These are phyloP conservation scores for Aureobasidium leucospermi DNA, from an alignment of 2,329 filamentous ascomycete species.

Conservation along the genomic window DNA sequence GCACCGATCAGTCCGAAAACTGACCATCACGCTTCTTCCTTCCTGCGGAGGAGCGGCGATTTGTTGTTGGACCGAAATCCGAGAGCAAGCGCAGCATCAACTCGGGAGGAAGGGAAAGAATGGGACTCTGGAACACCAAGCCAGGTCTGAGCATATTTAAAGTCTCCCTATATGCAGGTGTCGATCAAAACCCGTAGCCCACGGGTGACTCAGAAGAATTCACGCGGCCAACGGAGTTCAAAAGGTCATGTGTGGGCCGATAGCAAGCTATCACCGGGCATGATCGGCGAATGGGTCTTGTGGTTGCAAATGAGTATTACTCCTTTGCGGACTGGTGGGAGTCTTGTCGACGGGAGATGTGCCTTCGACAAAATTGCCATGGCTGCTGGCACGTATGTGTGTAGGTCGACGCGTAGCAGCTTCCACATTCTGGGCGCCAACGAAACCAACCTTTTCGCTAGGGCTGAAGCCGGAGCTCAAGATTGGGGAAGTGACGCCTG, in stretches of 20 bases:
- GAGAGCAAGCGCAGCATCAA: conserved; percentile 11
- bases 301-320: conserved; percentile 23
- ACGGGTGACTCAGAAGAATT: conserved; percentile 32
- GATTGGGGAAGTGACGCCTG: conserved; percentile 24
- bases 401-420: conserved; percentile 35
- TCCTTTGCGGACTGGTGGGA: conserved; percentile 22
- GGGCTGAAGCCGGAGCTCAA: conserved; percentile 23
- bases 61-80: conserved; percentile 7
- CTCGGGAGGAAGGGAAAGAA: conserved; percentile 9
- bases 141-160: conserved; percentile 30
- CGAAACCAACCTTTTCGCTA: conserved; percentile 37
- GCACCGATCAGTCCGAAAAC: conserved; percentile 25
- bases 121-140: conserved; percentile 20
- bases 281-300: conserved; percentile 35
- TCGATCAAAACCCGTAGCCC: conserved; percentile 20
- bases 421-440: conserved; percentile 35
- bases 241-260: conserved; percentile 39
- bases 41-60: conserved; percentile 31
- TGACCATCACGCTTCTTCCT: conserved; percentile 32
- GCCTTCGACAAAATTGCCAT: conserved; percentile 35
- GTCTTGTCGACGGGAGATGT: conserved; percentile 35
- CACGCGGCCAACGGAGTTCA: conserved; percentile 29
- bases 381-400: conserved; percentile 38
- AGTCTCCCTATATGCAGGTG: conserved; percentile 25
- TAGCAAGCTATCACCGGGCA: conserved; percentile 31